Evolutionary conservation across 1,284 basidiomycete species (phyloP), one percentile per base, ranked within the genome.

Genomic region (Pisolithus thermaeus): DNA sequence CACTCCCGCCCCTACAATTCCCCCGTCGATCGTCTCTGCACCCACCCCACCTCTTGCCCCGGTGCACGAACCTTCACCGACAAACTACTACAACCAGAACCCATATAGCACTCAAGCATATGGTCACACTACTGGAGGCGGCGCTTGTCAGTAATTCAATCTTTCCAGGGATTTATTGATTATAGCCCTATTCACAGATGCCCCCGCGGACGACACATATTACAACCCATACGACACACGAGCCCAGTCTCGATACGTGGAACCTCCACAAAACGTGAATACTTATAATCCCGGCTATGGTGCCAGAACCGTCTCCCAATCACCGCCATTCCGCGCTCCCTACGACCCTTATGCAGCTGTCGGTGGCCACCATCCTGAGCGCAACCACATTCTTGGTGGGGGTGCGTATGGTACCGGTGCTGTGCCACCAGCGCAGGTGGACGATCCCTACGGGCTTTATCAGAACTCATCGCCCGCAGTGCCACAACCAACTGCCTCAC

Each of bases 301-400:
- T 51, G 32, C 32, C 12, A 56, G 62, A 56, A 52, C 61, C 53
- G n/a, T 53, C 49, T 41, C 49, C 54, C 53, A 57, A 52, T 54
- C 64, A 42, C 56, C 66, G 11, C 67, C 70, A 51, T 62, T 59
- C 38, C 32, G 32, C 5, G 63, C 59, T 53, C 64, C 69, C 47
- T 56, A 65, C 46, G 60, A 65, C 40, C 55, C 70, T 36, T 57
- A 70, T 16, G 58, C 67, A 38, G 65, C 71, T 23, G 60, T 69
- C 11, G 67, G 58, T 37, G n/a, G 22, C n/a, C 64, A 60, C 28
- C 65, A 67, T 9, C 66, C 70, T 7, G 75, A 80, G n/a, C 77
- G 76, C 23, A 73, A 68, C 55, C 83, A 86, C 63, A 77, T 80
- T 4, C 70, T 79, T 32, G 79, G 80, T 9, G 80, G 80, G 23